phyloP scores from a whole-genome alignment of 1,284 basidiomycete genomes.

The Pterulicium gracile region DNA sequence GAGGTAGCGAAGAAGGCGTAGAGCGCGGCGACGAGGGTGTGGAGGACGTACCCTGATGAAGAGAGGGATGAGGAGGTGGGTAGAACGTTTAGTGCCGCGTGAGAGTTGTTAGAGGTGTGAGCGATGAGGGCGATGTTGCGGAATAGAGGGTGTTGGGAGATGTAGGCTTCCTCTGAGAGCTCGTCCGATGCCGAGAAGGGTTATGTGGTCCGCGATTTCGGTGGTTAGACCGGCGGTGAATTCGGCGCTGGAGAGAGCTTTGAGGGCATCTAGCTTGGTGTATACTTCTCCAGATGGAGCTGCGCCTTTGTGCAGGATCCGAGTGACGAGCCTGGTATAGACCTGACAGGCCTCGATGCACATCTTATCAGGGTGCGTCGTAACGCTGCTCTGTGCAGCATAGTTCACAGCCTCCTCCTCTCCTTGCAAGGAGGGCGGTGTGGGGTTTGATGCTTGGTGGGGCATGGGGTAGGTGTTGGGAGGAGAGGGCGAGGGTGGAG shows the following conservation, averaged over 20 bases:
- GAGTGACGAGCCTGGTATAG: neutral
- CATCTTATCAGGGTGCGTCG: neutral
- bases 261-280: neutral
- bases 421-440: too few species aligned
- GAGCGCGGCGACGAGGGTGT: neutral
- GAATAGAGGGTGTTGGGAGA: neutral
- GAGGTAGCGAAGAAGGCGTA: neutral
- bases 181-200: neutral
- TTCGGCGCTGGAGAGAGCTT: neutral
- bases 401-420: neutral
- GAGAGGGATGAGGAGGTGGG: neutral
- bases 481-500: too few species aligned
- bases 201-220: neutral
- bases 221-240: neutral
- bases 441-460: too few species aligned
- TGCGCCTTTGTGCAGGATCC: neutral
- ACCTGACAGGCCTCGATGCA: conserved; percentile 3
- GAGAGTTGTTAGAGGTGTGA: neutral
- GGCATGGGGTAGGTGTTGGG: too few species aligned
- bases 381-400: neutral
- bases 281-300: neutral
- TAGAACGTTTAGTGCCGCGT: neutral
- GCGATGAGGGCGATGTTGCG: neutral
- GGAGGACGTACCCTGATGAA: neutral
- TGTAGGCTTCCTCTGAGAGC: neutral